These are phyloP conservation scores for Amanita jacksonii DNA, from an alignment of 768 basidiomycete species.

Conservation along the genomic window DNA sequence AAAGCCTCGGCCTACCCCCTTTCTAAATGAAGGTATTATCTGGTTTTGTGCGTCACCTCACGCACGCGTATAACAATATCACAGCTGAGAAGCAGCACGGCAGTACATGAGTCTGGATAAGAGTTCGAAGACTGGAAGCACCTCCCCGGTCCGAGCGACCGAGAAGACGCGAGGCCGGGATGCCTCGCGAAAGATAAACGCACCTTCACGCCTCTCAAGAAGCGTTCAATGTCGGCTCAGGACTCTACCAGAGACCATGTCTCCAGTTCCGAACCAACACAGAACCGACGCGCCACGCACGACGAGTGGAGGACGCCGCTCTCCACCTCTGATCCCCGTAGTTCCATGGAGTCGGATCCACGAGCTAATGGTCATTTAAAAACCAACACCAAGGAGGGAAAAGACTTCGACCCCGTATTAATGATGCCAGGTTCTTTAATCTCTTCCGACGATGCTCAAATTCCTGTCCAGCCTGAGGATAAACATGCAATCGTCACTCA, in stretches of 20 bases:
- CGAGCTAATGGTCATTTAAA: background rate
- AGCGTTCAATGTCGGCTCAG: background rate
- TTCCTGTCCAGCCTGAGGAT: background rate
- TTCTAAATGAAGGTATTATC: too few species aligned
- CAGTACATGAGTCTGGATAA: too few species aligned
- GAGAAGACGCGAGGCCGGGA: too few species aligned
- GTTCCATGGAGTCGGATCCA: background rate
- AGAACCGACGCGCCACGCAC: background rate
- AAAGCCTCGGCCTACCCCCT: too few species aligned
- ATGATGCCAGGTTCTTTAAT: constrained; percentile 2
- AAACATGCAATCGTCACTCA: background rate
- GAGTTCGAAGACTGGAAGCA: too few species aligned
- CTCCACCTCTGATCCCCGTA: background rate
- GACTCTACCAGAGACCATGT: background rate
- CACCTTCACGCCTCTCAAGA: background rate
- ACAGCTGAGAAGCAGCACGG: too few species aligned
- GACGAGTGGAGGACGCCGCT: constrained; percentile 1
- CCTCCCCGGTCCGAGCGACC: too few species aligned
- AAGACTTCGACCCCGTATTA: background rate
- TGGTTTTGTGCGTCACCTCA: too few species aligned
- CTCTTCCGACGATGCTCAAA: background rate
- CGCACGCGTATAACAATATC: too few species aligned
- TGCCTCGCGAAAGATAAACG: too few species aligned
- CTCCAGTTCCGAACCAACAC: background rate
- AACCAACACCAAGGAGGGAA: background rate